phyloP scores from a whole-genome alignment of 1,284 basidiomycete genomes.

The Fomitiporia mediterranea region DNA sequence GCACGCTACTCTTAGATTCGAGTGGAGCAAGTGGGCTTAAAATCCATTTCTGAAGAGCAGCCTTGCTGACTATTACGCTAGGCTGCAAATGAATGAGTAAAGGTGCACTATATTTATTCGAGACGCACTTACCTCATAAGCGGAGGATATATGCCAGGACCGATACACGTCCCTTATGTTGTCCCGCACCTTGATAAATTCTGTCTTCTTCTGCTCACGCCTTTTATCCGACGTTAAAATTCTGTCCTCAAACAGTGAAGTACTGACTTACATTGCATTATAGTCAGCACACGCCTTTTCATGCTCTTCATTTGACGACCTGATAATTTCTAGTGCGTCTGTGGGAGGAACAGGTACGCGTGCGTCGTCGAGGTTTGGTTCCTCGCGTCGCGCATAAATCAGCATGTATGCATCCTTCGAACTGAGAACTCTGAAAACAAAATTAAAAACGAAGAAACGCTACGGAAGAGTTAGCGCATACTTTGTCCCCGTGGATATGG shows the following conservation, averaged over 20 bases:
- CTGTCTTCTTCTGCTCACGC: constrained; percentile 36
- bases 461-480: neutral
- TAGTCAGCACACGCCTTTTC: constrained; percentile 48
- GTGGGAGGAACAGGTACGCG: constrained; percentile 38
- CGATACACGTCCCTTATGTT: constrained; percentile 58
- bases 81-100: constrained; percentile 2
- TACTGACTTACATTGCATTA: constrained; percentile 39
- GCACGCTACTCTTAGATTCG: neutral
- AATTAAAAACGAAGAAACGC: neutral
- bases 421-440: constrained; percentile 31
- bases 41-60: constrained; percentile 60
- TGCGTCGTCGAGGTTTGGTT: neutral
- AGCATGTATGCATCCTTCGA: constrained; percentile 93
- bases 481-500: constrained; percentile 6
- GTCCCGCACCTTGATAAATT: constrained; percentile 46
- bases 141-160: constrained; percentile 51
- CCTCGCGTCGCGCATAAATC: constrained; percentile 60
- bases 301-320: constrained; percentile 51
- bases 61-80: constrained; percentile 49
- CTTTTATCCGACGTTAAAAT: constrained; percentile 32
- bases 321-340: constrained; percentile 49
- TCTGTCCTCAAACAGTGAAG: neutral
- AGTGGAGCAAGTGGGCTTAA: constrained; percentile 34
- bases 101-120: too few relatives aligned
- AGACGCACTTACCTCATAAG: constrained; percentile 45